Evolutionary conservation across 2,329 filamentous ascomycete species (phyloP), one percentile per base, ranked within the genome.

Genomic region (Ascocoryne sarcoides): DNA sequence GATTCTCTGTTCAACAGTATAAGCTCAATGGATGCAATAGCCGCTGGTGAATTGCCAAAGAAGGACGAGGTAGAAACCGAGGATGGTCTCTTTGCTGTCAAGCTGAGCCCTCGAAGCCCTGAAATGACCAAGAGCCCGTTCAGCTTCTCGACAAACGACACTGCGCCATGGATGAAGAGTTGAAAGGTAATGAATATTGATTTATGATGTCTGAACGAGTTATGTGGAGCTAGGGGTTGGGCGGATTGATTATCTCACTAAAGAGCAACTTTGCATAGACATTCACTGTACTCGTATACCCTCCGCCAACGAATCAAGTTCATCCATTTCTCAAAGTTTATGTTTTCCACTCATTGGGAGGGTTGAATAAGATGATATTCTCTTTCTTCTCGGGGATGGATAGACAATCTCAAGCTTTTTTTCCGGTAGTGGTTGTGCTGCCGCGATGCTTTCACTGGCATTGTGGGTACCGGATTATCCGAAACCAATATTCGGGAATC

Each of bases 51-150:
- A 1, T 43, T 62, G n/a, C 50, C 59, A 14, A 48, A 56, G 36
- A 56, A 49, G 48, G 60, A 62, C 44, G 59, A 65, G 43, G 28
- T 50, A 43, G 76, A 81, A 30, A 74, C 72, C 1, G 82, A 87
- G 50, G 87, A 94, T 43, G 89, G 84, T 30, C 69, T 95, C 2
- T 95, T 95, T 57, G 88, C 87, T 0, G 72, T 94, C 38, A 87
- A 86, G 1, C 77, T 95, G 65, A 90, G 84, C 55, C 88, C 88
- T 1, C 71, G 88, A 37, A 89, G 84, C 54, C 88, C 88, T 0
- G 87, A 93, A 51, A 87, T 92, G 69, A 78, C 79, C 39, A 84
- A 79, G 52, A 89, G 84, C 56, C 88, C 87, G 0, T 95, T 95
- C 57, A 77, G 73, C 52, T 63, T 75, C 33, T 43, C 56, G 18